These are phyloP conservation scores for Sporothrix curviconia DNA, from an alignment of 2,329 filamentous ascomycete species.

Conservation along the genomic window DNA sequence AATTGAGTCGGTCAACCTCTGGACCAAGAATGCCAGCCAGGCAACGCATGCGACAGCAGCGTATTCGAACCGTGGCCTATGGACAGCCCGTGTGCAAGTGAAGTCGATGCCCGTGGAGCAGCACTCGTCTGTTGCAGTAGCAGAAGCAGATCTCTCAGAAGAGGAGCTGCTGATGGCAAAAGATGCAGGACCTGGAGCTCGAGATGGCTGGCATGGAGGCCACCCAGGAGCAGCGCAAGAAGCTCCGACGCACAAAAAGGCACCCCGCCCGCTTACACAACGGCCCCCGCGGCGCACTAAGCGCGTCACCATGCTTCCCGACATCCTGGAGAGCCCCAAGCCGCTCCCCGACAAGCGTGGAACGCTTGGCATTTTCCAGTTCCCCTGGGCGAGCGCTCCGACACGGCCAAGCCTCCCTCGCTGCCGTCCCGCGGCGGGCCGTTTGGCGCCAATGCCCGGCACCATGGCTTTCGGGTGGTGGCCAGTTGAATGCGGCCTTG, in stretches of 20 bases:
- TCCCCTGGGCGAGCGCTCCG: constrained; percentile 59
- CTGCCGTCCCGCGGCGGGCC: not conserved
- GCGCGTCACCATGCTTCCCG: constrained; percentile 53
- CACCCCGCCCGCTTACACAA: constrained; percentile 41
- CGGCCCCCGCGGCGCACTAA: constrained; percentile 49
- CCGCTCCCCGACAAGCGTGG: constrained; percentile 52
- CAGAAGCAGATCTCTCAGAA: not conserved
- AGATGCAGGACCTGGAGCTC: constrained; percentile 8
- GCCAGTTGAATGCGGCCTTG: constrained; percentile 26
- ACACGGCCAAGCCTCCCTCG: constrained; percentile 38
- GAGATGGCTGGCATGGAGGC: constrained; percentile 8
- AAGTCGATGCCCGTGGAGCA: not conserved
- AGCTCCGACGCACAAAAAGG: constrained; percentile 19
- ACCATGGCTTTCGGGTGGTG: constrained; percentile 43
- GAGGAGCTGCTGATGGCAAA: constrained; percentile 7
- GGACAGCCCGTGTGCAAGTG: not conserved
- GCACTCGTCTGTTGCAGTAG: not conserved
- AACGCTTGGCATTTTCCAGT: constrained; percentile 59
- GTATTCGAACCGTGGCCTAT: not conserved
- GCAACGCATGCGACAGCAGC: not conserved
- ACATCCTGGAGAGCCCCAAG: constrained; percentile 56
- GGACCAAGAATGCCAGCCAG: not conserved
- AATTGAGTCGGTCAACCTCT: constrained; percentile 11
- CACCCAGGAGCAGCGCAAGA: constrained; percentile 1
- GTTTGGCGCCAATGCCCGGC: constrained; percentile 44